Evolutionary conservation across 2,329 filamentous ascomycete genomes (phyloP).

Genomic region (Plenodomus tracheiphilus): DNA sequence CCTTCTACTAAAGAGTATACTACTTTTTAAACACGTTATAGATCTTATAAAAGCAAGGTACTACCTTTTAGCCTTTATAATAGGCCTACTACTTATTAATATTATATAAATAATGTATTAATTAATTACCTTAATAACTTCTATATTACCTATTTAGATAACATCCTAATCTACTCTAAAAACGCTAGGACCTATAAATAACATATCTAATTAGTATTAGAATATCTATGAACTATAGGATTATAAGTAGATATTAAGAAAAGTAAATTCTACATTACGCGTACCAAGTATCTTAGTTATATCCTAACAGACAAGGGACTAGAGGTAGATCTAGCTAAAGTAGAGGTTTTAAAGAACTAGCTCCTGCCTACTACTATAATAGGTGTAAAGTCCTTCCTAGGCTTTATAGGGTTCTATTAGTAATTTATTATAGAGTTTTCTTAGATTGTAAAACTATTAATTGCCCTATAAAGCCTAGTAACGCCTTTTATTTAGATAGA

Average conservation of each 20-base stretch:
- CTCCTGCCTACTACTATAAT: background rate
- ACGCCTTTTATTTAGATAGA: background rate
- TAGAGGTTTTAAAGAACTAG: constrained; percentile 7
- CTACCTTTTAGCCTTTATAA: constrained; percentile 18
- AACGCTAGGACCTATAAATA: constrained; percentile 3
- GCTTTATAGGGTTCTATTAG: constrained; percentile 4
- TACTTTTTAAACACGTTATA: constrained; percentile 5
- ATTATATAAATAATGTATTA: constrained; percentile 16
- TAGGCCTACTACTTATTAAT: constrained; percentile 9
- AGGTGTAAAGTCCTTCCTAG: constrained; percentile 6
- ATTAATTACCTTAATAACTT: constrained; percentile 10
- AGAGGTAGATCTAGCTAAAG: constrained; percentile 7
- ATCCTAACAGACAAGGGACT: constrained; percentile 9
- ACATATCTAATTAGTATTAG: constrained; percentile 5
- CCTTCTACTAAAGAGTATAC: constrained; percentile 12
- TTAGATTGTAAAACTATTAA: constrained; percentile 1
- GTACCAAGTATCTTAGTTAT: constrained; percentile 8
- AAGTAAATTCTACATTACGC: constrained; percentile 3
- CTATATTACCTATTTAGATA: constrained; percentile 16
- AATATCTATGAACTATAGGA: background rate
- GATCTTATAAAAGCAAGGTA: constrained; percentile 13
- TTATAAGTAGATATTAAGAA: constrained; percentile 12
- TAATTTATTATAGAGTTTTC: constrained; percentile 5
- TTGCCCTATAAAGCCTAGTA: background rate
- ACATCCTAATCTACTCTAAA: constrained; percentile 18